Base-by-base conservation (phyloP, 108 stramenopile species). In the Skeletonema costatum region DNA sequence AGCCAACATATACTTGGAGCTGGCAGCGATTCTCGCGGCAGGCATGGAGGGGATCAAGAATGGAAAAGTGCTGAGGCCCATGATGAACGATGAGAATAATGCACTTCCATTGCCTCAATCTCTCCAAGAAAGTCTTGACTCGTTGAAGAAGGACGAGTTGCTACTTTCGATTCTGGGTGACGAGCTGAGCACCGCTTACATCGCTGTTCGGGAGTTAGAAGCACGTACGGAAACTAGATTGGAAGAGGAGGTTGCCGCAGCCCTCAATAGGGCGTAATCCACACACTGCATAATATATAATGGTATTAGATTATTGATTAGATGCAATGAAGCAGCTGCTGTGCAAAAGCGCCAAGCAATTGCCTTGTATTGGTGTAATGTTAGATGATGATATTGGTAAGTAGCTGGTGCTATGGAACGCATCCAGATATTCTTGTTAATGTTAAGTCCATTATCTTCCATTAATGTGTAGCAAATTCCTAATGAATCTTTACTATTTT, bases 1-100 rank as follows among this genome's bases (percentile, higher is more conserved):
- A 4, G 84, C 87, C 33, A 95, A 92, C 68, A 74, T 89, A 44
- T 92, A 95, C 61, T 56, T 95, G n/a, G 89, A 86, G 32, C 60
- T 95, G 60, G 85, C 90, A 16, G 80, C 70, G 32, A 76, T 92
- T n/a, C 53, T 95, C 36, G 77, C 75, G 14, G 62, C 87, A 6
- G 94, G 94, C 51, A 61, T 95, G 80, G 66, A 89, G 19, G 94
- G 94, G 0, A 87, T 95, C 32, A 78, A 58, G 14, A 33, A 81
- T 14, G 14, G 68, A 39, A 29, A 66, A 30, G 68, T 56, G 11
- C 53, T 95, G 71, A 76, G 93, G 32, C 87, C 89, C 13, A 48
- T 48, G 46, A 48, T 48, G 46, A 48, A 14, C n/a, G n/a, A 48
- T 48, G 46, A n/a, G n/a, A 36, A 9, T 36, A 48, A 48, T 48